Conservation (phyloP, 2,329 filamentous ascomycete genomes). For the Didymella keratinophila region DNA sequence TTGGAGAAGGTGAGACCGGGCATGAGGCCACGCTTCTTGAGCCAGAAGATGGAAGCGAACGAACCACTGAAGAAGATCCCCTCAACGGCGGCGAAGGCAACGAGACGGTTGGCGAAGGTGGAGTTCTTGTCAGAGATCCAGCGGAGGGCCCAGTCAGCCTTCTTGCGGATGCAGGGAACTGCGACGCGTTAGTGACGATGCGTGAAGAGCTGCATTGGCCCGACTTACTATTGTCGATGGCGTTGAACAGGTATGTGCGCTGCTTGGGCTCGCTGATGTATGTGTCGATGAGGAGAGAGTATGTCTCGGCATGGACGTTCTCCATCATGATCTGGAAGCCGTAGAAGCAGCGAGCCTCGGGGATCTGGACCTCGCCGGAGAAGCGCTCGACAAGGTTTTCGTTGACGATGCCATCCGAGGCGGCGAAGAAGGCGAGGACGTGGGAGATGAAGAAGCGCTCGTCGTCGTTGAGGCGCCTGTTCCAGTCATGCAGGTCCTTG, state of each 20-base stretch:
- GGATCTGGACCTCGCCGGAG: constrained; percentile 94
- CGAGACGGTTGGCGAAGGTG: constrained; percentile 92
- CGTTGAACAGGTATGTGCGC: constrained; percentile 94
- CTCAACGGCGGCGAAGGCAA: constrained; percentile 97
- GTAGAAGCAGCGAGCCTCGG: constrained; percentile 99
- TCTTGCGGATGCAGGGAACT: constrained; percentile 97
- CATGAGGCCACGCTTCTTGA: constrained; percentile 99
- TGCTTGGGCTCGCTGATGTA: constrained; percentile 99
- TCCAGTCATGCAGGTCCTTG: constrained; percentile 99
- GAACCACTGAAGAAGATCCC: constrained; percentile 99
- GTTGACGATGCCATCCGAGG: constrained; percentile 98
- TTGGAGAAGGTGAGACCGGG: constrained; percentile 98
- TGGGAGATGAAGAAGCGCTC: constrained; percentile 99
- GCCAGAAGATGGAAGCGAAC: constrained; percentile 99
- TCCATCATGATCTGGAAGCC: constrained; percentile 99
- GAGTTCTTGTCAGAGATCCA: constrained; percentile 96
- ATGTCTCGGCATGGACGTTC: constrained; percentile 99
- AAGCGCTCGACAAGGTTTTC: constrained; percentile 99
- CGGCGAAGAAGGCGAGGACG: constrained; percentile 98
- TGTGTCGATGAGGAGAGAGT: constrained; percentile 97
- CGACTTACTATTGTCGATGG: constrained; percentile 90
- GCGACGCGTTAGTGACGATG: constrained; percentile 37
- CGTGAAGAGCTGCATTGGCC: too few species aligned
- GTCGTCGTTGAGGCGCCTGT: constrained; percentile 94
- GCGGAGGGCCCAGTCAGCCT: constrained; percentile 95